A percentile compares a stretch with the other conserved stretches of the same genome.
Conservation (phyloP, 208 protist species). For the Naegleria fowleri region DNA sequence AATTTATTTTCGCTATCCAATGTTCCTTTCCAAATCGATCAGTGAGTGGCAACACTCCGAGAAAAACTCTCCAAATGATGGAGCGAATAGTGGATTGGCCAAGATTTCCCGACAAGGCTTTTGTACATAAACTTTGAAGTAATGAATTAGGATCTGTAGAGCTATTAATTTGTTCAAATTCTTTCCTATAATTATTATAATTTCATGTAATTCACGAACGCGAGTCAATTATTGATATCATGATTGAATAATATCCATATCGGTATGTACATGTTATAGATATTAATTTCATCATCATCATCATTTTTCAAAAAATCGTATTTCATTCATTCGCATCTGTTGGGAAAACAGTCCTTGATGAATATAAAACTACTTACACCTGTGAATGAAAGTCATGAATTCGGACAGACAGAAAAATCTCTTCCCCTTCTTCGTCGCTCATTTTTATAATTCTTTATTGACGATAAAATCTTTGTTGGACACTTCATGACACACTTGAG, state of each 20-base stretch:
- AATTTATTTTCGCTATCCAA: background rate
- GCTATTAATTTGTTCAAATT: conserved; percentile 4
- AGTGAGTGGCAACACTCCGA: background rate
- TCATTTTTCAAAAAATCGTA: no score
- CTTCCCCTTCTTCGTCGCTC: background rate
- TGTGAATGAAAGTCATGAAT: background rate
- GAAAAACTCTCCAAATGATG: conserved; percentile 4
- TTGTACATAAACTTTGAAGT: background rate
- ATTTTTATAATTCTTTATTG: no score
- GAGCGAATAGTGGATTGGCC: background rate
- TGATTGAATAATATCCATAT: no score
- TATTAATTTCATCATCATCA: no score
- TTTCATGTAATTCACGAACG: no score
- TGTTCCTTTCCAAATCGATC: background rate
- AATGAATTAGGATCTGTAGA: background rate
- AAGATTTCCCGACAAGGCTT: background rate
- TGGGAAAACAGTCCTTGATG: no score
- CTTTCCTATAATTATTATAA: background rate
- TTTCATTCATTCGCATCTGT: background rate
- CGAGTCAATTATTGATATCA: no score
- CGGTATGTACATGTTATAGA: no score
- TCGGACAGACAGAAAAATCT: background rate
- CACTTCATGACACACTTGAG: no score
- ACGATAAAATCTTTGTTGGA: no score
- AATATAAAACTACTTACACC: background rate